Evolutionary conservation across 1,139 yeast genomes (phyloP), one percentile per base, ranked within the genome.

Genomic region (Geotrichum phurueaensis): DNA sequence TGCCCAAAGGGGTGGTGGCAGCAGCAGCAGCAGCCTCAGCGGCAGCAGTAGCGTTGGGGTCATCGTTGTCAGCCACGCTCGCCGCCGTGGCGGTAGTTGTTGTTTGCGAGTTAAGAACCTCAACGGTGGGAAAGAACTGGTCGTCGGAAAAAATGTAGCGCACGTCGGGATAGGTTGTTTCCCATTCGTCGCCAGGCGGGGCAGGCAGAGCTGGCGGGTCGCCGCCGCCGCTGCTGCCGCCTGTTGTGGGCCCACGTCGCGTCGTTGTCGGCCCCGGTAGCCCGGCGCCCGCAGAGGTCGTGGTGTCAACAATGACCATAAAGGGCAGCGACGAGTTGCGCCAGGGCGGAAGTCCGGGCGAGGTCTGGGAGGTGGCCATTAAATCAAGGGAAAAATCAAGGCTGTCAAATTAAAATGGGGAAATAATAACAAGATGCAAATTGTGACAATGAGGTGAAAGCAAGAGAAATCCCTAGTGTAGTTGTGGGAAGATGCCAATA

Each of bases 61-160:
- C 22, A 15, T 29, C 3, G 20, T 10, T n/a, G 22, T 7, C 22
- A 10, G 33, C 36, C 15, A 12, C 22, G 15, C 22, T n/a, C 6
- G 36, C 31, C 15, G 27, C 15, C 2, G 31, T 9, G 27, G 18
- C 10, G 48, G 43, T 23, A 18, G 43, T 18, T 25, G 45, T 23
- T 5, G 43, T 18, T 48, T 56, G 29, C 7, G 60, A 13, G 53
- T 74, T 75, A 23, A 71, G 65, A 10, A 69, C 70, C 55, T 74
- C 76, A 25, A 70, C 61, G 18, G 75, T 70, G 1, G 76, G 76
- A 23, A 68, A 65, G 60, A 74, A 73, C 58, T 68, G 71, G 65
- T 76, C 79, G 64, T 76, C 78, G 1, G 66, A 65, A 61, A 75
- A 76, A 12, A 76, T 70, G 59, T 74, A 75, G 59, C 72, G 73